phyloP scores from a whole-genome alignment of 257 asterid genomes.

The Dorcoceras hygrometricum region DNA sequence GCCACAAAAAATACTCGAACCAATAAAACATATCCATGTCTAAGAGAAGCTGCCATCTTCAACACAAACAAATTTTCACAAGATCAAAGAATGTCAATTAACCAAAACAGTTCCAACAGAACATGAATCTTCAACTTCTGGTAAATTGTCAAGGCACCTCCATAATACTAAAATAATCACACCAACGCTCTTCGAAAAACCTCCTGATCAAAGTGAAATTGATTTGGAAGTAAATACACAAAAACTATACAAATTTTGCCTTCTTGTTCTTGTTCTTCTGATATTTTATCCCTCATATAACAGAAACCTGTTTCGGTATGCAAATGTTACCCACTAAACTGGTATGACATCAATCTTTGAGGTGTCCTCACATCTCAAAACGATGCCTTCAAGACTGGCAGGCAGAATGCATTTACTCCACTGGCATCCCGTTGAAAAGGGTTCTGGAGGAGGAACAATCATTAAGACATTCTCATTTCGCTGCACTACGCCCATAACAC shows the following conservation, averaged over 20 bases:
- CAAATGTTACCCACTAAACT: conserved; percentile 33
- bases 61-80: conserved; percentile 32
- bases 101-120: conserved; percentile 28
- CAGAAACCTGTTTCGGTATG: conserved; percentile 1
- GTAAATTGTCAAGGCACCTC: conserved; percentile 31
- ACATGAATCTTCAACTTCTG: conserved; percentile 16
- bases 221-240: conserved; percentile 19
- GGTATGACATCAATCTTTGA: conserved; percentile 62
- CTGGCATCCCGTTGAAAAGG: conserved; percentile 63
- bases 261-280: conserved; percentile 11
- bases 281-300: conserved; percentile 4
- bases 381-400: conserved; percentile 64
- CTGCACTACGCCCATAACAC: conserved; percentile 71
- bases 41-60: conserved; percentile 23
- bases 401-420: conserved; percentile 70
- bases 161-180: conserved; percentile 40
- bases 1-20: conserved; percentile 38
- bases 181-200: conserved; percentile 28
- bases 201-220: conserved; percentile 27
- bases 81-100: conserved; percentile 30
- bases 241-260: conserved; percentile 42
- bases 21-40: conserved; percentile 26
- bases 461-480: conserved; percentile 61
- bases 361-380: conserved; percentile 62
- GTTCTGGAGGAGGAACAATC: conserved; percentile 67